These are phyloP conservation scores for Alternaria infectoria DNA, from an alignment of 2,329 filamentous ascomycete species.

Conservation along the genomic window DNA sequence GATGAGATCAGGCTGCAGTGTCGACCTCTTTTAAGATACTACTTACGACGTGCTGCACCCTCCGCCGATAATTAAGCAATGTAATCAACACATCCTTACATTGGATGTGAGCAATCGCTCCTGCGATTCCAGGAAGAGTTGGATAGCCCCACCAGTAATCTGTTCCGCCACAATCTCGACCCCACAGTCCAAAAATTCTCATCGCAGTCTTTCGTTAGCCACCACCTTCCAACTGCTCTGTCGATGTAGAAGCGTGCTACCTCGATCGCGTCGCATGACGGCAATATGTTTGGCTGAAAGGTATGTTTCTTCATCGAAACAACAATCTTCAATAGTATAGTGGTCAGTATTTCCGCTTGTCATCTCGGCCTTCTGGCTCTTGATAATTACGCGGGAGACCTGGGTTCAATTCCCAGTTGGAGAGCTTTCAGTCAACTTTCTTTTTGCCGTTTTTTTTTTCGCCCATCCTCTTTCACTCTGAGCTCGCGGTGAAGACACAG, in stretches of 20 bases:
- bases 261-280: neutral
- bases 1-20: neutral
- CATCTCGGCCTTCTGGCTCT: neutral
- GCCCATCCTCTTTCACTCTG: too few relatives aligned
- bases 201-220: rapidly evolving
- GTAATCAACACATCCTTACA: neutral
- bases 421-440: neutral
- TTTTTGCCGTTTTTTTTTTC: neutral
- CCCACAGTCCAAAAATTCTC: neutral
- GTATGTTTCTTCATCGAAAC: neutral
- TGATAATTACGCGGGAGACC: neutral
- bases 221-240: neutral
- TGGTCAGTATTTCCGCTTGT: slow-evolving; percentile 4
- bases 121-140: neutral
- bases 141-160: neutral
- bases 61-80: too few relatives aligned
- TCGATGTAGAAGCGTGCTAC: rapidly evolving
- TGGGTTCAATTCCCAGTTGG: slow-evolving; percentile 3
- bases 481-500: neutral
- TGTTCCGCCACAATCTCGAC: neutral
- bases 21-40: neutral
- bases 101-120: neutral
- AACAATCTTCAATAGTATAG: slow-evolving; percentile 3
- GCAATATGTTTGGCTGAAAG: rapidly evolving
- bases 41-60: neutral